Evolutionary conservation across 108 stramenopile species (phyloP), one percentile per base, ranked within the genome.

Genomic region (Skeletonema grethae): DNA sequence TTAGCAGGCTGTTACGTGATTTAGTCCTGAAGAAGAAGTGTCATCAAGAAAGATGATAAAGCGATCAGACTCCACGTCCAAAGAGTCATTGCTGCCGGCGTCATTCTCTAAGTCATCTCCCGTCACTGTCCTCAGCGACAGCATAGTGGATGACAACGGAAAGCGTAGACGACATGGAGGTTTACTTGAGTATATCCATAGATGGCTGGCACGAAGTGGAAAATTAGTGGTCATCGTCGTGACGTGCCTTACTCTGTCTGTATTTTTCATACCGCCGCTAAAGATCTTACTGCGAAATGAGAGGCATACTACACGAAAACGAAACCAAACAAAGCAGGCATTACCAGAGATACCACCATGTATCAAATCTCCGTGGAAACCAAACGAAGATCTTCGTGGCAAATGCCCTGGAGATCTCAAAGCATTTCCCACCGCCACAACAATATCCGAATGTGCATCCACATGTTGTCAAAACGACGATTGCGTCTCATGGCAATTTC

Each of bases 401-500:
- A 77, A 72, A 41, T 86, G 85, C 57, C 75, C 79, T 4, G 83
- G 83, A 4, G 61, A 69, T 48, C 32, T 80, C 5, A 64, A 68
- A 31, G 62, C 69, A 30, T 41, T 45, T 29, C 34, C 39, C 12
- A 12, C 35, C 20, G 70, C 76, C 39, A 56, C 45, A n/a, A 65
- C 72, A 5, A 35, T 78, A 12, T 59, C 67, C 31, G 50, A 76
- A 4, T 86, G 86, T 43, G 79, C 86, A 4, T 59, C 62, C 22
- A 64, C 72, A 3, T 86, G 86, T 58, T 86, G 86, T 38, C 3
- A 38, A 15, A 55, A 77, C 13, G 56, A 69, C 29, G 30, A 61
- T 4, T 86, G 86, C 61, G 79, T 84, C 45, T 63, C 76, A 4
- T 86, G 83, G 83, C 86, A 86, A 61, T 86, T 36, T 61, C 63